Evolutionary conservation across 164 flowering plant genomes (phyloP).

Genomic region (Nymphaea thermarum): DNA sequence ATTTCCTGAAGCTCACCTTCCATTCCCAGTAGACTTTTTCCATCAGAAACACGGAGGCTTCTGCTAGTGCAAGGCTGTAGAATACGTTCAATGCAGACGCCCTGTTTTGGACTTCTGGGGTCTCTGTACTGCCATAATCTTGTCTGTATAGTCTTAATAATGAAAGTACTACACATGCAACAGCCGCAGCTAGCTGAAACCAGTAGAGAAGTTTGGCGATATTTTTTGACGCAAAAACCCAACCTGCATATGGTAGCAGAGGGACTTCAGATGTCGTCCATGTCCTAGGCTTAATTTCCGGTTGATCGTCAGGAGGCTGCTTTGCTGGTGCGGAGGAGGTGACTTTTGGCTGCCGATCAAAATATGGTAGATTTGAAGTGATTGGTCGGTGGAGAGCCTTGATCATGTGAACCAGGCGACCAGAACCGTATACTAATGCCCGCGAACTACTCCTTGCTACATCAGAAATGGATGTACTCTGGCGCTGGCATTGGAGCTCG

Average conservation of each 20-base stretch:
- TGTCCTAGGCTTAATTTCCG: conserved; percentile 15
- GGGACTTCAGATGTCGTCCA: conserved; percentile 84
- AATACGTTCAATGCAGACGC: conserved; percentile 65
- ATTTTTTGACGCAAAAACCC: conserved; percentile 64
- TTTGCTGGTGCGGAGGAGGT: neutral
- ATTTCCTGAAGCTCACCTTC: conserved; percentile 37
- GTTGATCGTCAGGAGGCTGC: neutral
- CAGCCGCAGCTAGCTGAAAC: conserved; percentile 79
- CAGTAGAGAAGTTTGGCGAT: conserved; percentile 70
- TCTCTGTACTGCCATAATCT: conserved; percentile 27
- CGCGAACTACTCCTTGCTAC: conserved; percentile 63
- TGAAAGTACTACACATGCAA: conserved; percentile 64
- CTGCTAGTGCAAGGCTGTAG: conserved; percentile 74
- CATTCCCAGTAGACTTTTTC: conserved; percentile 92
- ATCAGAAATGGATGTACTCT: conserved; percentile 65
- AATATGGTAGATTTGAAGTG: neutral
- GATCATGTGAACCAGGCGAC: conserved; percentile 12
- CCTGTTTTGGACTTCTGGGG: conserved; percentile 28
- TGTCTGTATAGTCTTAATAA: conserved; percentile 48
- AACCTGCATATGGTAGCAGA: conserved; percentile 56
- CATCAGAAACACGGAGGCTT: conserved; percentile 64
- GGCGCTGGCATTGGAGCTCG: conserved; percentile 86
- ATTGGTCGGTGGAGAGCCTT: conserved; percentile 4
- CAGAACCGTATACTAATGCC: conserved; percentile 45
- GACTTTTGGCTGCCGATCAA: neutral